phyloP scores from a whole-genome alignment of 495 filamentous ascomycete species.

The Aspergillus baeticus region DNA sequence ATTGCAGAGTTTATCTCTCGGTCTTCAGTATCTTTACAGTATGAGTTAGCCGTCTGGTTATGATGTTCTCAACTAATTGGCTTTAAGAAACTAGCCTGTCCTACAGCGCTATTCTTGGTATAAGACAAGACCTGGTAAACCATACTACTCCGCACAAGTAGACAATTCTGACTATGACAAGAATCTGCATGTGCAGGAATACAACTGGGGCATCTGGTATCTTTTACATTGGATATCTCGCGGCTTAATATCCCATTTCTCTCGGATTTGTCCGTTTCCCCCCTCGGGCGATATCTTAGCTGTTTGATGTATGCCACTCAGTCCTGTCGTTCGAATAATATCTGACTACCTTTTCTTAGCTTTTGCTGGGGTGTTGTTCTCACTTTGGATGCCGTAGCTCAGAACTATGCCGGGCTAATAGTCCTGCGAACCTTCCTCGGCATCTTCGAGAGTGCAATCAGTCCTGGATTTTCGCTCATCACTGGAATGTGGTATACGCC shows the following conservation, averaged over 20 bases:
- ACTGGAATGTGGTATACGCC: slow-evolving; percentile 45
- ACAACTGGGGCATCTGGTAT: slow-evolving; percentile 43
- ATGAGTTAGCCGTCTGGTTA: background rate
- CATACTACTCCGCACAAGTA: background rate
- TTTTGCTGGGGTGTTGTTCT: slow-evolving; percentile 43
- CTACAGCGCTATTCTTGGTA: slow-evolving; percentile 50
- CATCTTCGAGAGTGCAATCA: slow-evolving; percentile 43
- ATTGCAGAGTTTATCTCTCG: slow-evolving; percentile 2
- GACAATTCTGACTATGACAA: background rate
- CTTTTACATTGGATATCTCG: slow-evolving; percentile 25
- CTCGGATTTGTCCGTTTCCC: slow-evolving; percentile 19
- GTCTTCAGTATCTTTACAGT: slow-evolving; percentile 21
- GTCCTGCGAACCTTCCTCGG: slow-evolving; percentile 48
- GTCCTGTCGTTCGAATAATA: too few relatives aligned
- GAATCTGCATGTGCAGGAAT: slow-evolving; percentile 25
- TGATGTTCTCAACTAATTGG: background rate
- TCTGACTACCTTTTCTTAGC: background rate
- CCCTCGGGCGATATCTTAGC: slow-evolving; percentile 16
- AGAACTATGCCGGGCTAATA: slow-evolving; percentile 45
- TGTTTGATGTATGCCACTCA: slow-evolving; percentile 12
- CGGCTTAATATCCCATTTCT: slow-evolving; percentile 35
- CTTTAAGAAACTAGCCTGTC: slow-evolving; percentile 40
- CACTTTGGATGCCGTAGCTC: slow-evolving; percentile 43
- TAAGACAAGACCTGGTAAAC: slow-evolving; percentile 36
- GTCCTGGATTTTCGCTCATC: slow-evolving; percentile 20